Conservation (phyloP, 23 red algal species). For the Gracilaria caudata region DNA sequence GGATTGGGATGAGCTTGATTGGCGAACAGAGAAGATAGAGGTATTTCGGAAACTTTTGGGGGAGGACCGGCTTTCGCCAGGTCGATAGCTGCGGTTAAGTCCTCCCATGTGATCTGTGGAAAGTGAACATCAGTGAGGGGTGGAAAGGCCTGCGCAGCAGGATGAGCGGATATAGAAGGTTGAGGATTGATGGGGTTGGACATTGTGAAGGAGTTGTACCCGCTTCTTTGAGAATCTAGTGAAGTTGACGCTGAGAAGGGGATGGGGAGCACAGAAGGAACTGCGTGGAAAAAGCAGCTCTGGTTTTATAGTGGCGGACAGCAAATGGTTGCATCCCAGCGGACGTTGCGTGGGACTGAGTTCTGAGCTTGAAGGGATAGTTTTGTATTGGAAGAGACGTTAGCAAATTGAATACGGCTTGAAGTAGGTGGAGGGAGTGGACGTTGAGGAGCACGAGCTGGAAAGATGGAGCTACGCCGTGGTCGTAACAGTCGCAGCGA, state of each 20-base stretch:
- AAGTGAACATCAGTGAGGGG: background rate
- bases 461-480: too few species aligned
- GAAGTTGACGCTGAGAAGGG: slow-evolving; percentile 20
- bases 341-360: background rate
- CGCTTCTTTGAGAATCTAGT: background rate
- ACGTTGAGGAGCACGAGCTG: too few species aligned
- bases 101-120: slow-evolving; percentile 33
- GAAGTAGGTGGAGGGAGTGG: background rate
- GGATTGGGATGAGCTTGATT: too few species aligned
- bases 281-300: too few species aligned
- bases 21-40: slow-evolving; percentile 2
- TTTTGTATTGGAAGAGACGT: background rate
- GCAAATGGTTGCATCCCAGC: background rate
- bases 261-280: too few species aligned
- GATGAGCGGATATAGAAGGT: background rate
- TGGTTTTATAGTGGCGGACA: slow-evolving; percentile 11
- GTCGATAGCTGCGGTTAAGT: slow-evolving; percentile 19
- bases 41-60: background rate
- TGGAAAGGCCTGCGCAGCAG: background rate
- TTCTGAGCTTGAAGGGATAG: background rate
- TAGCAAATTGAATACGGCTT: background rate
- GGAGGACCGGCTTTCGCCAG: background rate
- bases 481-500: too few species aligned
- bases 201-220: slow-evolving; percentile 15
- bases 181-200: slow-evolving; percentile 8